Evolutionary conservation across 2,329 filamentous ascomycete genomes (phyloP), one percentile per base, ranked within the genome.

Genomic region (Thermoascus crustaceus): DNA sequence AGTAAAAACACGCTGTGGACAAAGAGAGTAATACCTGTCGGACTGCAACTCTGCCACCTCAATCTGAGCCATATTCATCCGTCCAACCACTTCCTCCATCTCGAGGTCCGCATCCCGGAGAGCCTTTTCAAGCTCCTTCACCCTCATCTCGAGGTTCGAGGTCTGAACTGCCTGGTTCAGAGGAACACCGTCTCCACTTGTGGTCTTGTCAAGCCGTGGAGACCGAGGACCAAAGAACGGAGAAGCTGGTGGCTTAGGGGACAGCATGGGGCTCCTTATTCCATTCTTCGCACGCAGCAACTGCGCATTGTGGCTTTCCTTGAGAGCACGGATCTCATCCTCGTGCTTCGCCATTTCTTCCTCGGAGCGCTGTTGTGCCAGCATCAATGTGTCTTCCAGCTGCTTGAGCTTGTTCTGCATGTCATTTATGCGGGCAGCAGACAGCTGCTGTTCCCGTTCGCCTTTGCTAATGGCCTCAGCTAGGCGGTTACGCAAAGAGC

Each of bases 301-400:
- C 51, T 91, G 83, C 11, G 71, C 69, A 53, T 76, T 85, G 53
- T 91, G 80, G 40, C 77, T 82, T 37, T 93, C 85, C 46, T 82
- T 80, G 36, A 96, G 66, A 14, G 73, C 68, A 11, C 75, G 68
- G 23, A 94, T 74, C 60, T 95, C 87, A 23, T 91, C 85, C 58
- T 96, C 91, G 53, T 95, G 87, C 32, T 78, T 80, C 27, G 76
- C 67, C 38, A 96, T 77, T 24, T 80, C 80, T 32, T 89, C 87
- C 57, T 98, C 91, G 0, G 86, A 89, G 13, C 82, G 76, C 38
- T 85, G 80, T 59, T 96, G 89, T 2, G 89, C 86, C 13, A 76
- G 66, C 35, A 93, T 72, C 14, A 98, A 75, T 49, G 82, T 77
- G 42, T 96, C 88, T 57, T 96, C 91, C 33, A 95, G 76, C 10